Base-by-base conservation (phyloP, 768 basidiomycete genomes). In the Artomyces pyxidatus region DNA sequence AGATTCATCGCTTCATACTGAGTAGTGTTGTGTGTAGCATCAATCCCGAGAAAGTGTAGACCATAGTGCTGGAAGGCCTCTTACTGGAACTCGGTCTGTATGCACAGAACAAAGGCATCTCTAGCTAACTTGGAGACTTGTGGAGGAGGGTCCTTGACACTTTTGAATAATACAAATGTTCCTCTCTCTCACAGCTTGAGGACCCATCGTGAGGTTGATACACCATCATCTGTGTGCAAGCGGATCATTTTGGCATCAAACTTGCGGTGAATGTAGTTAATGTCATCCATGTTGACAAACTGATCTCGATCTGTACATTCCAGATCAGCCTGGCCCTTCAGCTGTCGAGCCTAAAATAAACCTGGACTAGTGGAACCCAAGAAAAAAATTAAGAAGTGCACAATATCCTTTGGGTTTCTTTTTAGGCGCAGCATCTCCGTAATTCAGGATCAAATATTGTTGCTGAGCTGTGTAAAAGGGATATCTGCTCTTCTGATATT, bases 1-100 rank as follows among this genome's bases (percentile, higher is more conserved):
- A 45, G 16, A 21, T n/a, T 19, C 21, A 45, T 21, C 5, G 17
- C 44, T 4, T 17, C 29, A 37, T 45, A 45, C n/a, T 32, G 17
- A 11, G 44, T 45, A 5, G 44, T 45, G 16, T 43, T 43, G 16
- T 43, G 42, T 28, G 42, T 43, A 8, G 42, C 42, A 12, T 45
- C 47, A 0, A 48, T 25, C 6, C 26, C 25, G 4, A 30, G 3
- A 23, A 48, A 48, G 21, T 32, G n/a, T 0, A 11, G 2, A 3
- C 38, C 38, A 3, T 30, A 30, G 4, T 14, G 14, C 0, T 11
- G 14, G 11, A 28, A 48, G 14, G 14, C 6, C 7, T n/a, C 23
- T 12, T 5, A 19, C 29, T 48, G 47, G 12, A 12, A 41, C 28
- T 11, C 6, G 0, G 47, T 48, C 21, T 48, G 47, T 2, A 48